These are phyloP conservation scores for Candida krabiensis DNA, from an alignment of 805 yeast species.

Conservation along the genomic window DNA sequence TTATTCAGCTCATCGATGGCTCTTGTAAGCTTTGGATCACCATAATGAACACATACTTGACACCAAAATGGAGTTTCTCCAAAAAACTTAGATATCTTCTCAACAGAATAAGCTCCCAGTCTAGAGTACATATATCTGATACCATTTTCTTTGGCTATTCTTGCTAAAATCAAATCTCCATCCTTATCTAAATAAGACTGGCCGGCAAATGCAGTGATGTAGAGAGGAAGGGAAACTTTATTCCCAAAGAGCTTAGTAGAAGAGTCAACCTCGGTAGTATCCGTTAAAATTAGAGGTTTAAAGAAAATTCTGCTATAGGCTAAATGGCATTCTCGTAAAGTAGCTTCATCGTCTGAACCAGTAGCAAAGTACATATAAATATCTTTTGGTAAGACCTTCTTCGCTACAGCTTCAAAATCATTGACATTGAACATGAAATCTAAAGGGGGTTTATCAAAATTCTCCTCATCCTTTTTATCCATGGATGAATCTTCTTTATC, in stretches of 20 bases:
- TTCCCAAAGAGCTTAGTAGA: slow-evolving; percentile 42
- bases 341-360: slow-evolving; percentile 47
- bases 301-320: slow-evolving; percentile 42
- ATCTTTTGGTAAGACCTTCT: slow-evolving; percentile 39
- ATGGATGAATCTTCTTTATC: too few relatives aligned
- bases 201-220: slow-evolving; percentile 45
- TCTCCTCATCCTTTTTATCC: too few relatives aligned
- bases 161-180: slow-evolving; percentile 77
- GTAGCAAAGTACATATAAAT: slow-evolving; percentile 49
- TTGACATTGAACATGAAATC: slow-evolving; percentile 41
- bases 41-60: slow-evolving; percentile 3
- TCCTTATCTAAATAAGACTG: slow-evolving; percentile 79
- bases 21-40: slow-evolving; percentile 1
- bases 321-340: slow-evolving; percentile 43
- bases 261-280: slow-evolving; percentile 37
- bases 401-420: slow-evolving; percentile 48
- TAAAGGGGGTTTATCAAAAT: slow-evolving; percentile 44
- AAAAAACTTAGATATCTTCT: slow-evolving; percentile 2
- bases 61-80: slow-evolving; percentile 5
- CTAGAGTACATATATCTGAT: slow-evolving; percentile 20
- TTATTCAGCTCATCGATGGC: slow-evolving; percentile 1
- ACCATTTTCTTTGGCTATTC: slow-evolving; percentile 37
- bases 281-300: slow-evolving; percentile 41
- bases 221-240: slow-evolving; percentile 39
- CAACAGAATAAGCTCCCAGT: slow-evolving; percentile 1